A percentile compares a stretch with the other conserved stretches of the same genome.
These are phyloP conservation scores for Tephrocybe sp. DNA, from an alignment of 768 basidiomycete genomes.

Conservation along the genomic window DNA sequence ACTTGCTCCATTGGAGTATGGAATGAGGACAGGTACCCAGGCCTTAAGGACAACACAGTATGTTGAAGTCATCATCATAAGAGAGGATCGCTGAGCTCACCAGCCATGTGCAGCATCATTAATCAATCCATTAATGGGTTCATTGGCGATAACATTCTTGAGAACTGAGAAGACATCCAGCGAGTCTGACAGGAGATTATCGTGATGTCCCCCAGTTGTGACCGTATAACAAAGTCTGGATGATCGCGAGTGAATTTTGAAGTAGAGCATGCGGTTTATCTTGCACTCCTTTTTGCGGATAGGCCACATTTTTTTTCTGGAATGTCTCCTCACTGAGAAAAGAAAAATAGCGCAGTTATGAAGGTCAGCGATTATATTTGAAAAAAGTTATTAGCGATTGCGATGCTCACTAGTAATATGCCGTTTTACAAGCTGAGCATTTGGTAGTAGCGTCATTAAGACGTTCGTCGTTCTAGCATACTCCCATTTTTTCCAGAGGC, in stretches of 20 bases:
- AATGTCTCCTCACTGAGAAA: constrained; percentile 19
- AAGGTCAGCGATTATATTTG: neutral
- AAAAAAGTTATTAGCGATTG: neutral
- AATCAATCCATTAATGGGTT: constrained; percentile 30
- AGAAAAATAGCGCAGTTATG: neutral
- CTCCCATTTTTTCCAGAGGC: constrained; percentile 7
- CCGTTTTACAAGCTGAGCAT: constrained; percentile 24
- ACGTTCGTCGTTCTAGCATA: constrained; percentile 20
- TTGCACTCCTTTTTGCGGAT: constrained; percentile 32
- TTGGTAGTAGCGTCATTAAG: constrained; percentile 14
- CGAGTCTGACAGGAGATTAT: constrained; percentile 26
- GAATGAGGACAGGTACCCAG: constrained; percentile 32
- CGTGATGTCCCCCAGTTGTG: constrained; percentile 15
- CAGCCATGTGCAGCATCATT: constrained; percentile 35
- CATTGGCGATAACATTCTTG: constrained; percentile 12
- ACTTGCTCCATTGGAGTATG: constrained; percentile 31
- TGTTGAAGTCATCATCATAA: constrained; percentile 29
- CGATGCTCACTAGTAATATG: constrained; percentile 18
- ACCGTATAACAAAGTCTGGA: constrained; percentile 21
- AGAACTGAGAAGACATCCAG: constrained; percentile 27
- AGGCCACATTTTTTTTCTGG: constrained; percentile 27
- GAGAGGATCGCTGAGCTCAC: constrained; percentile 23
- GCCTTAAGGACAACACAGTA: constrained; percentile 24
- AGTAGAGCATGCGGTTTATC: constrained; percentile 29
- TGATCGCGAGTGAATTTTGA: constrained; percentile 7